Evolutionary conservation across 2,329 filamentous ascomycete species (phyloP), one percentile per base, ranked within the genome.

Genomic region (Remersonia thermophila): DNA sequence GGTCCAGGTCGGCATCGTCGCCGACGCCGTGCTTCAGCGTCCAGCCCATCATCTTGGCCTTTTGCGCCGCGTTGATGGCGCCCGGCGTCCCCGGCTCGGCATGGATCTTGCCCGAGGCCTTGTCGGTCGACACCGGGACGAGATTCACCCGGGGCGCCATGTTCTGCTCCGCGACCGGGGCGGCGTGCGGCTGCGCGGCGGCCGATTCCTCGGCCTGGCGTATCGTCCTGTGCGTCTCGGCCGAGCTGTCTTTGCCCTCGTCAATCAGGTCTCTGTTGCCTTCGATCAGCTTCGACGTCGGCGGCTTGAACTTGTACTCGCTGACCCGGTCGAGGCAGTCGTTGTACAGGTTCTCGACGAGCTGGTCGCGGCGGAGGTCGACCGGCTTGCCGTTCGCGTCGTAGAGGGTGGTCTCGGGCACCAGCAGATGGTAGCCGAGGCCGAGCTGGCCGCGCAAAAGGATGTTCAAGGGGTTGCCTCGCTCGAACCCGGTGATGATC

Each of bases 401-500:
- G 61, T 95, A 95, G 8, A 98, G 77, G 7, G 85, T 91, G 12
- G 89, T 89, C 27, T 77, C 73, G n/a, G 75, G 66, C 46, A 77
- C 79, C 41, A 98, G 66, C 16, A 80, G 68, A 56, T 95, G 85
- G 54, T 93, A 95, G 12, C 78, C 78, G 14, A 98, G 69, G 17
- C 81, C 83, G 33, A 98, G 69, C 58, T 98, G 93, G 12, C 84
- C 87, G 47, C 91, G 79, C 38, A 98, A 78, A 41, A 98, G 76
- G 33, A 87, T 75, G 54, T 95, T 93, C 48, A 98, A 63, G 4
- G 91, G 91, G 50, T 98, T 98, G 13, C 93, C 93, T 46, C 84
- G 76, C 47, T 96, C 86, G 55, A 96, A 98, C 0, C 91, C 91
- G 25, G 93, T 95, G 42, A 98, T 86, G 41, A 98, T 96, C 69